phyloP scores from a whole-genome alignment of 2,329 filamentous ascomycete genomes.

The Endoconidiophora laricicola region DNA sequence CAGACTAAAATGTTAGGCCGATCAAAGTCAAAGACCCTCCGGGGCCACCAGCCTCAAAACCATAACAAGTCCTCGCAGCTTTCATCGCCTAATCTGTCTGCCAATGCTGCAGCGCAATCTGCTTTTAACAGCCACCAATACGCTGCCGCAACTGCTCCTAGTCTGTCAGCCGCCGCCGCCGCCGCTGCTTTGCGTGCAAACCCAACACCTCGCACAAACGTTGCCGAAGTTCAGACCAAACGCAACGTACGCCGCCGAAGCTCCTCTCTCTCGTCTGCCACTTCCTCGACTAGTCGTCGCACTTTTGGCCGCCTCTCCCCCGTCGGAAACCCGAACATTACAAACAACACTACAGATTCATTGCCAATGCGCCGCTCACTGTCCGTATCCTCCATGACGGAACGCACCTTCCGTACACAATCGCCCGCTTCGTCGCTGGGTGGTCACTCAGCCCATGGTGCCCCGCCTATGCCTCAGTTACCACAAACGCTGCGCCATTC shows the following conservation, averaged over 20 bases:
- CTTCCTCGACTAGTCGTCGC: constrained; percentile 17
- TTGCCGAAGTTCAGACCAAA: constrained; percentile 75
- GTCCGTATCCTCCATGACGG: constrained; percentile 71
- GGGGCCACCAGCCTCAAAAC: constrained; percentile 6
- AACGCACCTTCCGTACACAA: constrained; percentile 69
- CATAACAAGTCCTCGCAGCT: constrained; percentile 17
- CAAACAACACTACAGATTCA: neutral
- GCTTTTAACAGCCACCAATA: constrained; percentile 52
- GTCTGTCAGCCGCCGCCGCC: constrained; percentile 70
- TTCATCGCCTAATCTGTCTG: constrained; percentile 37
- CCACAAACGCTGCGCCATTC: neutral
- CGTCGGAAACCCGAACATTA: neutral
- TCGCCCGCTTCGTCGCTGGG: constrained; percentile 38
- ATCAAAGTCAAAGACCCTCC: constrained; percentile 31
- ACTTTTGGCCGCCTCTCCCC: constrained; percentile 7
- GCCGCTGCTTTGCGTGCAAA: constrained; percentile 68
- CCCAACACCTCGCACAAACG: constrained; percentile 60
- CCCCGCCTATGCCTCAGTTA: constrained; percentile 15
- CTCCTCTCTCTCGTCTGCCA: constrained; percentile 50
- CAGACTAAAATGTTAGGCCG: constrained; percentile 30
- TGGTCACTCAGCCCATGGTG: constrained; percentile 25
- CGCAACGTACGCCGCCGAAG: constrained; percentile 54
- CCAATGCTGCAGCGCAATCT: constrained; percentile 65
- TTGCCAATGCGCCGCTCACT: constrained; percentile 41
- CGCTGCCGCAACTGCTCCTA: constrained; percentile 31